Percentiles rank a stretch among this genome's conserved stretches.
phyloP scores from a whole-genome alignment of 192 early-diverging fungal genomes.

The Funneliformis geosporum region DNA sequence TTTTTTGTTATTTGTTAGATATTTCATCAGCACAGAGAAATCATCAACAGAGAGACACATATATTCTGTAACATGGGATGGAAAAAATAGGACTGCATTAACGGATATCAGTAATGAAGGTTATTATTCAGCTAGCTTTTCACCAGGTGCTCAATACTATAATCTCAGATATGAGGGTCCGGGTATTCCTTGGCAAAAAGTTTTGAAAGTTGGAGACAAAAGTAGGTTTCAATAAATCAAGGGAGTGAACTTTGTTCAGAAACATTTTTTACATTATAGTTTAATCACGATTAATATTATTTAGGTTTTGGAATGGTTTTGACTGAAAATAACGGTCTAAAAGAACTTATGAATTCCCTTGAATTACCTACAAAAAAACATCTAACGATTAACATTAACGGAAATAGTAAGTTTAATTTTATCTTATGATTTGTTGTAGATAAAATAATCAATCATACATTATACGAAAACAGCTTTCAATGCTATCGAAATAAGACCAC shows the following conservation, averaged over 20 bases:
- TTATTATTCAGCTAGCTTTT: slow-evolving; percentile 74
- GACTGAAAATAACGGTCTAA: slow-evolving; percentile 57
- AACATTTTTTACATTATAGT: not conserved
- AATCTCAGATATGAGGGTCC: slow-evolving; percentile 82
- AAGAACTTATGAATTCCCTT: slow-evolving; percentile 48
- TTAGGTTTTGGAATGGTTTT: slow-evolving; percentile 55
- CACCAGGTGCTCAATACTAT: slow-evolving; percentile 71
- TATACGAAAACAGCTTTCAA: slow-evolving; percentile 58
- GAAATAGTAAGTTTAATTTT: slow-evolving; percentile 43
- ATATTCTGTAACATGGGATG: slow-evolving; percentile 40
- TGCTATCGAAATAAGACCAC: slow-evolving; percentile 78
- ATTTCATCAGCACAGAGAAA: slow-evolving; percentile 39
- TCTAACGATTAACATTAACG: slow-evolving; percentile 40
- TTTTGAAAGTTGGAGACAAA: slow-evolving; percentile 56
- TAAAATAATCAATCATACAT: slow-evolving; percentile 18
- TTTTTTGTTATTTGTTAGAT: slow-evolving; percentile 16
- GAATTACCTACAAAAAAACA: slow-evolving; percentile 60
- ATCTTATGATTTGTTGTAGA: slow-evolving; percentile 35
- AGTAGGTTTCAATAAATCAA: slow-evolving; percentile 21
- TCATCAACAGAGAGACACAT: slow-evolving; percentile 46
- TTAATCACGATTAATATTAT: not conserved
- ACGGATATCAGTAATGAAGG: slow-evolving; percentile 51
- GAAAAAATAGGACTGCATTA: slow-evolving; percentile 35
- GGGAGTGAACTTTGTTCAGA: not conserved
- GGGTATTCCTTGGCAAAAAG: slow-evolving; percentile 74